A percentile compares a stretch with the other conserved stretches of the same genome.
Evolutionary conservation across 257 asterid genomes (phyloP).

Genomic region (Leptodermis oblonga): DNA sequence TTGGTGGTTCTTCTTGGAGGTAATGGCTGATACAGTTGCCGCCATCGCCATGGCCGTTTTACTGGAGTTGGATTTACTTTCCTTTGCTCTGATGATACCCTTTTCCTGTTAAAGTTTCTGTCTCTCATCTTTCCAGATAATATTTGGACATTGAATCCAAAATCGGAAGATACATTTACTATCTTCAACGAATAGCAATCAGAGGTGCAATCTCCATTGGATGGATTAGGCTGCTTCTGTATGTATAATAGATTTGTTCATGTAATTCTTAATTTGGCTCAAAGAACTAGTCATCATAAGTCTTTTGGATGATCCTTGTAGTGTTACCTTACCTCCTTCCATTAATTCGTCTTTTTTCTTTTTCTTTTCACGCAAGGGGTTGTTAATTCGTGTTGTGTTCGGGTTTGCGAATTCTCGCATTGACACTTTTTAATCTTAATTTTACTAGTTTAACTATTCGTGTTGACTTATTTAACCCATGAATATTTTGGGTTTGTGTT

Average conservation of each 20-base stretch:
- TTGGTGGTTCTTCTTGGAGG: constrained; percentile 95
- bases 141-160: not conserved
- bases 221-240: too few species aligned
- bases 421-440: too few species aligned
- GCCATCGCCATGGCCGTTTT: not conserved
- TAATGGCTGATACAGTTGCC: constrained; percentile 17
- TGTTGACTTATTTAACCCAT: too few species aligned
- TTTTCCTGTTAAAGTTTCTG: not conserved
- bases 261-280: constrained; percentile 1
- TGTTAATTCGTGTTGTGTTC: too few species aligned
- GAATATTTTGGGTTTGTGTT: too few species aligned
- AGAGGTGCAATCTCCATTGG: not conserved
- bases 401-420: too few species aligned
- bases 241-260: constrained; percentile 14
- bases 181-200: not conserved
- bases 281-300: not conserved
- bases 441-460: too few species aligned
- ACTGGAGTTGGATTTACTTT: not conserved
- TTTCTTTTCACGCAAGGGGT: too few species aligned
- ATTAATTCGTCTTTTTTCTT: too few species aligned
- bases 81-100: not conserved
- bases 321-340: too few species aligned
- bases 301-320: not conserved
- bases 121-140: not conserved
- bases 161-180: not conserved